Conservation (phyloP, 2,329 filamentous ascomycete species). For the Venturia carpophila region DNA sequence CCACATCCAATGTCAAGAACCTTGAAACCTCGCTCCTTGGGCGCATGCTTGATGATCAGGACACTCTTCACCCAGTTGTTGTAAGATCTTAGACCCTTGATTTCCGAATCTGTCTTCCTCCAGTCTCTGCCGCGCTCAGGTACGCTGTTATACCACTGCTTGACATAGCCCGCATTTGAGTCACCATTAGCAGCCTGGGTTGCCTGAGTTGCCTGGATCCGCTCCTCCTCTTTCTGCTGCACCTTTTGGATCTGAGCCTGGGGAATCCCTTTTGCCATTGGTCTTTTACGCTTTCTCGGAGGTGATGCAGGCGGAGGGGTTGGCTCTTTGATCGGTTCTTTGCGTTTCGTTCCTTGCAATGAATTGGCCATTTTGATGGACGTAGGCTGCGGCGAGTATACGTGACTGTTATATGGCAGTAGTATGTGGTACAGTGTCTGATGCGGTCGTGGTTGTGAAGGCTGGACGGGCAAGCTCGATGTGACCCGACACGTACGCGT, state of each 20-base stretch:
- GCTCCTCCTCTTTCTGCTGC: conserved; percentile 11
- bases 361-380: background rate
- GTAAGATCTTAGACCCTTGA: conserved; percentile 87
- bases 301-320: conserved; percentile 20
- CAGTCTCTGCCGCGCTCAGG: conserved; percentile 90
- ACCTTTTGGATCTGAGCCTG: conserved; percentile 13
- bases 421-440: background rate
- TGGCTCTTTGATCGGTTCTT: conserved; percentile 11
- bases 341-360: conserved; percentile 8
- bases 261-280: conserved; percentile 16
- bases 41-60: conserved; percentile 89
- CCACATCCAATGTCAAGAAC: conserved; percentile 94
- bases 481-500: background rate
- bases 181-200: background rate
- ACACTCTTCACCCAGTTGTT: conserved; percentile 99
- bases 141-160: conserved; percentile 92
- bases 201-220: background rate
- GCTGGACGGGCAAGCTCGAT: background rate
- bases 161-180: conserved; percentile 75
- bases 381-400: background rate
- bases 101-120: conserved; percentile 87
- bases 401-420: too few relatives aligned
- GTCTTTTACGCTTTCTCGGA: conserved; percentile 20
- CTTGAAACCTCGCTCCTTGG: conserved; percentile 27
- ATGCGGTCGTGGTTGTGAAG: background rate